Percentiles rank a stretch among this genome's conserved stretches.
Conservation (phyloP, 2,329 filamentous ascomycete genomes). For the Venturia oleaginea region DNA sequence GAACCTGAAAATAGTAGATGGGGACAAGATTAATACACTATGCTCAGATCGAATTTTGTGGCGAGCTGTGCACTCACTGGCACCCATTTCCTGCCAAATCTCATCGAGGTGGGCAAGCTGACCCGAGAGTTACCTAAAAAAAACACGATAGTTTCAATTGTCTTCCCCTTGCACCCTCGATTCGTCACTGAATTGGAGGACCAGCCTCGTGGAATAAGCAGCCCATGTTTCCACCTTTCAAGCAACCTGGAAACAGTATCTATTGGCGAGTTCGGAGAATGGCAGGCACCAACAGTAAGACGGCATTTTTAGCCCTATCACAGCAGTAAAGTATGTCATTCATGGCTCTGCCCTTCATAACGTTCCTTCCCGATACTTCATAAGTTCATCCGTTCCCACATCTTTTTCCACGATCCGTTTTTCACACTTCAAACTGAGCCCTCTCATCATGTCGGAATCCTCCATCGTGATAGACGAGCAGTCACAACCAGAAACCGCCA, state of each 20-base stretch:
- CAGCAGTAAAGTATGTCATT: neutral
- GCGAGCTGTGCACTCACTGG: slow-evolving; percentile 1
- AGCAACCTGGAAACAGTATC: neutral
- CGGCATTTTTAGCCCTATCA: neutral
- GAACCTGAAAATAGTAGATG: neutral
- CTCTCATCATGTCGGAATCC: neutral
- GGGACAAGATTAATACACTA: neutral
- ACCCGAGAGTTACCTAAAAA: neutral
- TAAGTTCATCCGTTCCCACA: neutral
- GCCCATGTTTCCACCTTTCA: neutral
- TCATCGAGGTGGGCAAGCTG: neutral
- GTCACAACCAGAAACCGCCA: neutral
- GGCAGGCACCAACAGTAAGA: neutral
- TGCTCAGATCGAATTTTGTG: neutral
- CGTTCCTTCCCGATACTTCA: neutral
- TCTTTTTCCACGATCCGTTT: neutral
- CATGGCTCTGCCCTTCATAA: neutral
- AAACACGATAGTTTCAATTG: neutral
- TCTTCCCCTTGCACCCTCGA: neutral
- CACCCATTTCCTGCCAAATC: neutral
- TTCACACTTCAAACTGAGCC: neutral
- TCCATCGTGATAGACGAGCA: neutral
- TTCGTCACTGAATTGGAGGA: neutral
- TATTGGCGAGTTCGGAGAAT: neutral
- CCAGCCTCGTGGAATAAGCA: neutral